Percentiles rank a stretch among this genome's conserved stretches.
Evolutionary conservation across 2,329 filamentous ascomycete genomes (phyloP).

Genomic region (Stromatinia cepivora): DNA sequence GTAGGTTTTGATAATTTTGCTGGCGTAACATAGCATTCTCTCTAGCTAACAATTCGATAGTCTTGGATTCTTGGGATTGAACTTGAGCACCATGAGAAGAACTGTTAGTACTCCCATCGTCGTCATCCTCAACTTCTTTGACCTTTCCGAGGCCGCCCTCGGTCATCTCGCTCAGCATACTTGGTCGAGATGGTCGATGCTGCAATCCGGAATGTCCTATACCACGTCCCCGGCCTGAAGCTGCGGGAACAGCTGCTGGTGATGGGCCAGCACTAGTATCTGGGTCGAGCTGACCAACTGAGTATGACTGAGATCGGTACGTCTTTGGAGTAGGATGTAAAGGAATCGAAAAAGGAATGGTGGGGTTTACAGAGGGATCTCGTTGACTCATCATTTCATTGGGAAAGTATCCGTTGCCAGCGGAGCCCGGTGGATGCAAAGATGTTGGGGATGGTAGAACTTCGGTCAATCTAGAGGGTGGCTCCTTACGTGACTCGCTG

Average conservation of each 20-base stretch:
- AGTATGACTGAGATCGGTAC: constrained; percentile 94
- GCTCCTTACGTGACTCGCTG: constrained; percentile 70
- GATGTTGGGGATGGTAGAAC: constrained; percentile 75
- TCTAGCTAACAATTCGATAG: constrained; percentile 61
- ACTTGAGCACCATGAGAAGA: constrained; percentile 56
- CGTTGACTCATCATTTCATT: constrained; percentile 50
- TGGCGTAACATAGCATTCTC: constrained; percentile 64
- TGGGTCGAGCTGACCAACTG: constrained; percentile 83
- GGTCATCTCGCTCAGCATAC: constrained; percentile 72
- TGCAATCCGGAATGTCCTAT: constrained; percentile 69
- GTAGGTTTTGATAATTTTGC: constrained; percentile 55
- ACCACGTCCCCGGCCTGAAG: constrained; percentile 40
- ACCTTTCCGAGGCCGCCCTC: constrained; percentile 67
- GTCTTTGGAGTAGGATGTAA: constrained; percentile 89
- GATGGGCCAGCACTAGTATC: constrained; percentile 47
- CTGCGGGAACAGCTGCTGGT: constrained; percentile 30
- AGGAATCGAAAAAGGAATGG: constrained; percentile 85
- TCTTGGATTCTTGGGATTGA: constrained; percentile 58
- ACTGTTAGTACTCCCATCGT: constrained; percentile 57
- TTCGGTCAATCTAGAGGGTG: constrained; percentile 70
- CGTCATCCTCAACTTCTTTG: constrained; percentile 68
- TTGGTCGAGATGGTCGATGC: constrained; percentile 77
- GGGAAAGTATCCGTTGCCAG: constrained; percentile 48
- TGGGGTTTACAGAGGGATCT: constrained; percentile 56
- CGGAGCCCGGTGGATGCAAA: constrained; percentile 47